Conservation (phyloP, 768 basidiomycete species). For the Russula emetica region DNA sequence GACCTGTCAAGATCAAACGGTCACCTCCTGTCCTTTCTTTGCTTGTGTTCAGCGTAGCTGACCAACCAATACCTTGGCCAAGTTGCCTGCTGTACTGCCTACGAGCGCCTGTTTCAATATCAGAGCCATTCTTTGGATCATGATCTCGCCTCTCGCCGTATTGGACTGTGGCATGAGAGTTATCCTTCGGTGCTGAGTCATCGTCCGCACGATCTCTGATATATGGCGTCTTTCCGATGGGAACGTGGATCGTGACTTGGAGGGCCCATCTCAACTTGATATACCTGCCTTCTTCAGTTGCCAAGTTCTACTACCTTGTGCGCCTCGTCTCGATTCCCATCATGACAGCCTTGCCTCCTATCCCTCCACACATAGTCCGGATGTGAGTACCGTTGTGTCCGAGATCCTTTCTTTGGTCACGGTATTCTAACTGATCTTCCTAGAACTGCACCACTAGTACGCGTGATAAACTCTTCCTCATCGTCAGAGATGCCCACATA, state of each 20-base stretch:
- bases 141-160: too few species aligned
- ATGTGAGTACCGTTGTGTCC: neutral
- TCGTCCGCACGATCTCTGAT: neutral
- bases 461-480: neutral
- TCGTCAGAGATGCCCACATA: neutral
- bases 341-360: neutral
- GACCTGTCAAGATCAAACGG: too few species aligned
- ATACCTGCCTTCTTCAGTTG: neutral
- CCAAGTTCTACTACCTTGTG: neutral
- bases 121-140: too few species aligned
- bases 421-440: neutral
- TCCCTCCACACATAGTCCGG: neutral
- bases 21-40: too few species aligned
- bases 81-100: too few species aligned
- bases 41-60: too few species aligned
- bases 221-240: neutral
- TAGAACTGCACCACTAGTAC: slow-evolving; percentile 7
- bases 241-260: neutral
- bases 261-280: neutral
- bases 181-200: neutral
- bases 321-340: neutral
- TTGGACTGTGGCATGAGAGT: neutral
- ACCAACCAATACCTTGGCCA: too few species aligned
- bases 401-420: neutral
- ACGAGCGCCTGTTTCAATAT: too few species aligned